These are phyloP conservation scores for Auriscalpium orientale DNA, from an alignment of 768 basidiomycete genomes.

Conservation along the genomic window DNA sequence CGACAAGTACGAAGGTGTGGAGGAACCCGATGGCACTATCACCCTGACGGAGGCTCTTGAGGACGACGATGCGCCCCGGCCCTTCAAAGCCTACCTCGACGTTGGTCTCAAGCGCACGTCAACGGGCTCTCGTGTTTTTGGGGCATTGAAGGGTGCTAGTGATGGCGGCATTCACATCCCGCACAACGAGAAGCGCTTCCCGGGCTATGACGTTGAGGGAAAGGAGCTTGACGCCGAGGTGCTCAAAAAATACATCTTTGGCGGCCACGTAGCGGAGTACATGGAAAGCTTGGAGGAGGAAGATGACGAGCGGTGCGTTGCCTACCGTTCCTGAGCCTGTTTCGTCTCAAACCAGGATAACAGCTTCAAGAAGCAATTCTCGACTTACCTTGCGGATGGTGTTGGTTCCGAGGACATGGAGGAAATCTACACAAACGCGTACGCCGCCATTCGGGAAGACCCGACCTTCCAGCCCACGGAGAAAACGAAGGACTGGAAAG, in stretches of 20 bases:
- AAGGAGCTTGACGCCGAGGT: slow-evolving; percentile 93
- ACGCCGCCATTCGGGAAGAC: slow-evolving; percentile 94
- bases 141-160: slow-evolving; percentile 96
- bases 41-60: slow-evolving; percentile 78
- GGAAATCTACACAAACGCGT: slow-evolving; percentile 88
- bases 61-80: slow-evolving; percentile 88
- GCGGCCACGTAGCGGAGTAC: slow-evolving; percentile 98
- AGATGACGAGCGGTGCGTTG: slow-evolving; percentile 84
- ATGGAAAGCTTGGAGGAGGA: slow-evolving; percentile 99
- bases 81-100: slow-evolving; percentile 99
- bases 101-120: slow-evolving; percentile 97
- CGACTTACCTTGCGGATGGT: slow-evolving; percentile 91
- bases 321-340: background rate
- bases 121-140: slow-evolving; percentile 95
- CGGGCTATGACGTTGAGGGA: slow-evolving; percentile 88
- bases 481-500: slow-evolving; percentile 88
- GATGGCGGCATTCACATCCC: slow-evolving; percentile 98
- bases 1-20: slow-evolving; percentile 94
- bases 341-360: slow-evolving; percentile 6
- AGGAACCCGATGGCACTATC: slow-evolving; percentile 85
- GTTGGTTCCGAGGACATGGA: slow-evolving; percentile 95
- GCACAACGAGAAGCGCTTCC: slow-evolving; percentile 97
- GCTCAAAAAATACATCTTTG: slow-evolving; percentile 95
- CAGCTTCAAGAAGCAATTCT: slow-evolving; percentile 97
- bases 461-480: slow-evolving; percentile 85